Evolutionary conservation across 495 filamentous ascomycete genomes (phyloP), one percentile per base, ranked within the genome.

Genomic region (Tuber indicum): DNA sequence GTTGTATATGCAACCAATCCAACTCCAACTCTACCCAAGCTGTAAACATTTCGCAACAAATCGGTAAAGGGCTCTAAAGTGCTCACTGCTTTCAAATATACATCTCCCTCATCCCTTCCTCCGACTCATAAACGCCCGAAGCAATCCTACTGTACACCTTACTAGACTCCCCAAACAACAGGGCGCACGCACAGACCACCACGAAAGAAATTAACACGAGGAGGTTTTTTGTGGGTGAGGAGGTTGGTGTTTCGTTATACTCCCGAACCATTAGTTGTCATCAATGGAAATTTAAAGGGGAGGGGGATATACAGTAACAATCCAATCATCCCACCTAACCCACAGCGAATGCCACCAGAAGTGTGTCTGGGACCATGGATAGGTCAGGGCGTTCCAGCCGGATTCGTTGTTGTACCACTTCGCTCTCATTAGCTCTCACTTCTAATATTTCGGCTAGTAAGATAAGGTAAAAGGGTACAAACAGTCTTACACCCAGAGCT

Each of bases 361-460:
- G 21, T 85, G 82, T 9, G 71, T 75, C 74, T 85, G 84, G 3
- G 83, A 82, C 79, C 85, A 88, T 49, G 87, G 87, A 81, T 87
- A 88, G 39, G 84, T 80, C 44, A 85, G 87, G 1, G 86, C 84
- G 77, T 89, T 89, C 85, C 87, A 87, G 3, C 84, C 84, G 66
- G 85, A 81, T 66, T 66, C 58, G 58, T 32, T 66, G 14, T 66
- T 66, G 14, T 66, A 66, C 58, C 58, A 66, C 58, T 66, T 66
- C 4, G 84, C 26, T 1, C 58, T 17, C 58, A 81, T 36, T 83
- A 84, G 26, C 26, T 2, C 14, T 17, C 12, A 17, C n/a, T 36
- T 36, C 32, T 71, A 83, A 82, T 76, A 79, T 79, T 75, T 76
- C 32, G 79, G 79, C 80, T 78, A 84, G 72, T 76, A 82, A 44